These are phyloP conservation scores for Papiliotrema nemorosa DNA, from an alignment of 1,284 basidiomycete species.

Conservation along the genomic window DNA sequence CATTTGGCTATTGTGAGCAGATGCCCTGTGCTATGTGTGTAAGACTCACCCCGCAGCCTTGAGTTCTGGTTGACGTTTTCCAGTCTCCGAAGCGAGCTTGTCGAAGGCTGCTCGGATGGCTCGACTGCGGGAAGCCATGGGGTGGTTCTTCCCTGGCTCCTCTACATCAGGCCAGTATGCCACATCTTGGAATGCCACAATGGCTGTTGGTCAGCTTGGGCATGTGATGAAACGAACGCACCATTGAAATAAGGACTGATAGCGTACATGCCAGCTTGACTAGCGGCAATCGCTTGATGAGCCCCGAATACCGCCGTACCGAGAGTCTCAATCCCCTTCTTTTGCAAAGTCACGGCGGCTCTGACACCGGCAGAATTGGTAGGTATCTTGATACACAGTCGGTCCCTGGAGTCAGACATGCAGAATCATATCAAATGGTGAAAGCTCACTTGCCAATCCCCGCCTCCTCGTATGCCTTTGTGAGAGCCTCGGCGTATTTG, in stretches of 20 bases:
- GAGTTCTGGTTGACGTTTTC: constrained; percentile 18
- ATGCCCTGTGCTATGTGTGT: too few species aligned
- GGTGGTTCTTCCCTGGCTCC: constrained; percentile 18
- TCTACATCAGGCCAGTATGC: constrained; percentile 21
- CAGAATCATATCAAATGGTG: constrained; percentile 10
- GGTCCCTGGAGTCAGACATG: background rate
- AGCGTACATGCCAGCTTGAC: constrained; percentile 36
- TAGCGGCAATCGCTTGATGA: constrained; percentile 37
- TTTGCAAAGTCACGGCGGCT: constrained; percentile 22
- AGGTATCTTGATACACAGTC: constrained; percentile 40
- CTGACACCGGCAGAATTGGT: constrained; percentile 32
- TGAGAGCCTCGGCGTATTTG: constrained; percentile 18
- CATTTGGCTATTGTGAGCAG: too few species aligned
- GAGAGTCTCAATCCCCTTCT: constrained; percentile 37
- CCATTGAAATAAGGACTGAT: constrained; percentile 42
- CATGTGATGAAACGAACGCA: too few species aligned
- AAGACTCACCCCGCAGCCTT: constrained; percentile 21
- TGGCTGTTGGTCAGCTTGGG: constrained; percentile 3
- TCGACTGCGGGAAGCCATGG: constrained; percentile 16
- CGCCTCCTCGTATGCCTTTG: constrained; percentile 18
- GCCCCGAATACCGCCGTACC: constrained; percentile 36
- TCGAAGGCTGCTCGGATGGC: constrained; percentile 19
- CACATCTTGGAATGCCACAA: constrained; percentile 9
- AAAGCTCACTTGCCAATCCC: constrained; percentile 19
- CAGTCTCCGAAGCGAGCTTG: constrained; percentile 8